Evolutionary conservation across 164 flowering plant genomes (phyloP), one percentile per base, ranked within the genome.

Genomic region (Vitis labrusca): DNA sequence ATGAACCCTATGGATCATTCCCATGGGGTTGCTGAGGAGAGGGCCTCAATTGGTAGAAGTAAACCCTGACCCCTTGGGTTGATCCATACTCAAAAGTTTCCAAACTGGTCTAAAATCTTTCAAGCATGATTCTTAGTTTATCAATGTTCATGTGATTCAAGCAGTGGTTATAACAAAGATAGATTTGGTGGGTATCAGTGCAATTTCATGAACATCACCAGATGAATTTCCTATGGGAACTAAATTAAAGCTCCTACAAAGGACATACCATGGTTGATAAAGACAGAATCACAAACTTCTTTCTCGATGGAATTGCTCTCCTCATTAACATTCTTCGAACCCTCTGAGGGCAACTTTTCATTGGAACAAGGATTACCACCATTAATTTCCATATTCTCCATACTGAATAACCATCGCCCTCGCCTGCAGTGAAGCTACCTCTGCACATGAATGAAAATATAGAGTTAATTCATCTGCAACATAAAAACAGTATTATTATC

Each of bases 251-350:
- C 2, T 16, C 2, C 6, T 10, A 32, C 12, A 19, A 32, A 53
- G 53, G 14, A 60, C 71, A 32, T 66, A 80, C 83, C 83, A 68
- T 70, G 81, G 61, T 80, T 80, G 49, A 80, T 71, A 64, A 72
- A 80, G 14, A 60, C 71, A 10, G 65, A 29, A 29, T 16, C 59
- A 32, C 32, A 5, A 61, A 58, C 14, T 19, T 62, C 70, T 56
- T 64, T 76, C 69, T 67, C 74, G 9, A 70, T 61, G n/a, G 73
- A 64, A 12, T 59, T 37, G 8, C 44, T 71, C 52, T 73, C 80
- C 55, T 12, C 69, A 13, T 13, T 54, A 47, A 53, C 29, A 53
- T 16, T 60, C 54, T 32, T 76, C 52, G 75, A 61, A 67, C 14
- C 47, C 37, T 5, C 56, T n/a, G 75, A 64, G 19, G 65, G 66